These are phyloP conservation scores for Lumnitzera littorea DNA, from an alignment of 345 rosid species.

Conservation along the genomic window DNA sequence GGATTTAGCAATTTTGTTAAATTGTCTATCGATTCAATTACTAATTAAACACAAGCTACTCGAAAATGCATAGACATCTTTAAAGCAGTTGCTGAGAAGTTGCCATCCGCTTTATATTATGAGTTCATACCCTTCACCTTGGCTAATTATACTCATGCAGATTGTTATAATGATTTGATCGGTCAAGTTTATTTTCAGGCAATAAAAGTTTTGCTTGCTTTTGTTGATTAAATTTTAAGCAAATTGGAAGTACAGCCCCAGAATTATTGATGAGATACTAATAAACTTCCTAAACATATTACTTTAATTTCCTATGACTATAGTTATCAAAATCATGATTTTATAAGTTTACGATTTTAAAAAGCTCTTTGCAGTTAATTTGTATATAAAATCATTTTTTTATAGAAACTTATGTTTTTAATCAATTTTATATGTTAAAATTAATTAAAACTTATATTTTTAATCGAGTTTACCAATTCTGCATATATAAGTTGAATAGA, in stretches of 20 bases:
- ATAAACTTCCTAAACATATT: not conserved
- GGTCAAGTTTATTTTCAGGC: constrained; percentile 27
- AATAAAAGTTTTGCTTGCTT: not conserved
- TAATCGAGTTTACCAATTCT: no score
- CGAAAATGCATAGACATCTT: constrained; percentile 37
- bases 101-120: constrained; percentile 17
- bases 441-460: no score
- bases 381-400: no score
- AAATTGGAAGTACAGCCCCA: not conserved
- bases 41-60: not conserved
- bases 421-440: no score
- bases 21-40: constrained; percentile 4
- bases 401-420: no score
- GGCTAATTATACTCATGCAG: not conserved
- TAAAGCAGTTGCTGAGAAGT: constrained; percentile 15
- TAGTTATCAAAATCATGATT: no score
- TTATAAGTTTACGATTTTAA: no score
- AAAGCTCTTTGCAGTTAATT: no score
- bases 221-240: no score
- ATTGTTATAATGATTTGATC: constrained; percentile 21
- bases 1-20: constrained; percentile 20
- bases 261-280: not conserved
- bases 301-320: no score
- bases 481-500: no score
- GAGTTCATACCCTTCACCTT: constrained; percentile 15